Conservation (phyloP, 2,329 filamentous ascomycete genomes). For the Diaporthe vaccinii region DNA sequence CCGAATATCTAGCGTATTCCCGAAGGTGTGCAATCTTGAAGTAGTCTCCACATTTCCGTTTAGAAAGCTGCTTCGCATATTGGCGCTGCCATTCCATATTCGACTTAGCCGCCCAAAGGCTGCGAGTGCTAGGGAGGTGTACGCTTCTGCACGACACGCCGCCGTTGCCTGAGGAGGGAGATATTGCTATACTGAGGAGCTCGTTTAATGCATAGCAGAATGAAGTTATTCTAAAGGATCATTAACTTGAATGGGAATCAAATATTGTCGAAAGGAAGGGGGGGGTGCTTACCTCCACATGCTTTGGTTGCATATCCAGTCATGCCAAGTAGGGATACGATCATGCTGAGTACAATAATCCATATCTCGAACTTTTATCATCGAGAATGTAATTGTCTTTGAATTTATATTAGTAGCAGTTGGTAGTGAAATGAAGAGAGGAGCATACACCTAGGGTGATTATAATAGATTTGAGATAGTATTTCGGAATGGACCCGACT, state of each 20-base stretch:
- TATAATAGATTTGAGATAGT: neutral
- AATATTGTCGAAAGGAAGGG: neutral
- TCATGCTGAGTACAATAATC: neutral
- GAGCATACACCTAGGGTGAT: neutral
- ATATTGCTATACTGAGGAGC: neutral
- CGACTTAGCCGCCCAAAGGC: neutral
- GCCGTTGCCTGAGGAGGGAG: neutral
- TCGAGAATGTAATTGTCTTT: neutral
- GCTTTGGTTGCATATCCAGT: neutral
- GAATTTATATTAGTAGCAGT: neutral
- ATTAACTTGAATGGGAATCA: neutral
- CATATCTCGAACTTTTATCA: conserved; percentile 1
- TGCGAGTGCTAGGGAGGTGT: neutral
- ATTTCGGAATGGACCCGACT: neutral
- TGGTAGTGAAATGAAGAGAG: neutral
- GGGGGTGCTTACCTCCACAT: neutral
- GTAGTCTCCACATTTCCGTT: neutral
- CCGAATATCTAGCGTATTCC: neutral
- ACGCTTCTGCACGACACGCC: neutral
- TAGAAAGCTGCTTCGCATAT: neutral
- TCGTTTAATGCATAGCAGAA: neutral
- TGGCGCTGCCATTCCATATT: neutral
- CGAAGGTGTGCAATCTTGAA: neutral
- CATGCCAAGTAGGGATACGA: neutral
- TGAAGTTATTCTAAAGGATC: neutral